Evolutionary conservation across 129 eudicot species (phyloP).

Genomic region (Flaveria trinervia): DNA sequence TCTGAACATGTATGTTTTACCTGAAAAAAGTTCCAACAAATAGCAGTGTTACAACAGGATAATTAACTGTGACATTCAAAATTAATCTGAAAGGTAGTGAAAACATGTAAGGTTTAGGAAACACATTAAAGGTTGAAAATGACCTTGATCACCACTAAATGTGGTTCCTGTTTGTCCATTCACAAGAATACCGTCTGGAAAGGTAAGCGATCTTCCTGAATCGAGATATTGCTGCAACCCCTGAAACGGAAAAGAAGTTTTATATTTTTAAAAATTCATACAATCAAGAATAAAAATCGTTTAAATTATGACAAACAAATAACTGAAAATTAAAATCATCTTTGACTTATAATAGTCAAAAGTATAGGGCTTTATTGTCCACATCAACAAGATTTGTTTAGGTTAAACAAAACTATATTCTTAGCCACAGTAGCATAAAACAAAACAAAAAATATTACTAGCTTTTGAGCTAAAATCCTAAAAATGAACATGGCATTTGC

Average conservation of each 20-base stretch:
- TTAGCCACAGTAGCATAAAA: not conserved
- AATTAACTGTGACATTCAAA: not conserved
- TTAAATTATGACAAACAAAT: slow-evolving; percentile 7
- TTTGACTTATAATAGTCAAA: slow-evolving; percentile 20
- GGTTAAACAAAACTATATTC: not conserved
- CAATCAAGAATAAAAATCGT: slow-evolving; percentile 19
- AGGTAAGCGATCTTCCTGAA: slow-evolving; percentile 70
- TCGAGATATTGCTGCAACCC: slow-evolving; percentile 63
- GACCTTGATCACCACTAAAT: slow-evolving; percentile 82
- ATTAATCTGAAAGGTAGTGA: not conserved
- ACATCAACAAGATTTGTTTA: slow-evolving; percentile 10
- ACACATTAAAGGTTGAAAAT: slow-evolving; percentile 12
- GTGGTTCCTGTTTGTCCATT: slow-evolving; percentile 71
- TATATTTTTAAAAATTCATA: not conserved
- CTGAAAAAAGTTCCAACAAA: slow-evolving; percentile 40
- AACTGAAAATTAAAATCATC: not conserved
- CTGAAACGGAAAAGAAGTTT: slow-evolving; percentile 40
- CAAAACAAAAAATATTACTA: slow-evolving; percentile 6
- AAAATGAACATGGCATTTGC: not conserved
- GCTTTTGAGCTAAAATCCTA: not conserved
- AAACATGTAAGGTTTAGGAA: not conserved
- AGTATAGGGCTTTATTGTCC: not conserved
- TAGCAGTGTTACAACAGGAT: slow-evolving; percentile 9
- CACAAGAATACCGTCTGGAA: slow-evolving; percentile 80
- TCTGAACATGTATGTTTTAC: slow-evolving; percentile 91